phyloP scores from a whole-genome alignment of 192 early-diverging fungal genomes.

The Linderina pennispora region DNA sequence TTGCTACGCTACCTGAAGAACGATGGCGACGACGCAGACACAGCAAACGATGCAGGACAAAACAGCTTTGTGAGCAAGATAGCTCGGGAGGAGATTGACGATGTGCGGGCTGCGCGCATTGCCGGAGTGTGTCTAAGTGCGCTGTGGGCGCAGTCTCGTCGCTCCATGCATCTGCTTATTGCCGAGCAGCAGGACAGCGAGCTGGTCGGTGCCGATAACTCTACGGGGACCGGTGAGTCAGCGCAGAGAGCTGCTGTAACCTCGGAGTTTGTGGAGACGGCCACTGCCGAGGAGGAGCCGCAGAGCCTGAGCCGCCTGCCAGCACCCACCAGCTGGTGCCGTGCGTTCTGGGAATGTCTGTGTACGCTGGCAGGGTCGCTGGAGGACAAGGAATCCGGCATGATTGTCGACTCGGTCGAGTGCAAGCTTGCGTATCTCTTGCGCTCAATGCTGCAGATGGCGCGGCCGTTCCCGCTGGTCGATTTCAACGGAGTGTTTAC shows the following conservation, averaged over 20 bases:
- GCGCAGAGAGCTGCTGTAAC: no score
- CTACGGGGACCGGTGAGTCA: background rate
- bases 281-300: conserved; percentile 19
- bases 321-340: conserved; percentile 33
- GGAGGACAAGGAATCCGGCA: background rate
- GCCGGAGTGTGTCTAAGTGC: conserved; percentile 16
- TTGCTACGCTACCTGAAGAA: background rate
- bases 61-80: background rate
- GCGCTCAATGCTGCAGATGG: conserved; percentile 5
- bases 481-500: conserved; percentile 11
- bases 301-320: conserved; percentile 20
- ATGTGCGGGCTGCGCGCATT: conserved; percentile 20
- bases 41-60: no score
- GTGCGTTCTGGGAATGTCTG: conserved; percentile 28
- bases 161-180: conserved; percentile 6
- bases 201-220: no score
- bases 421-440: conserved; percentile 11
- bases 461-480: conserved; percentile 27
- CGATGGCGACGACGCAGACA: background rate
- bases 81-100: conserved; percentile 7
- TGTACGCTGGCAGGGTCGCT: conserved; percentile 15
- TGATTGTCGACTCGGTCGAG: conserved; percentile 9
- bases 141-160: conserved; percentile 17
- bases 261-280: background rate
- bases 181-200: conserved; percentile 1